Base-by-base conservation (phyloP, 495 filamentous ascomycete species). In the Diplogelasinospora grovesii region DNA sequence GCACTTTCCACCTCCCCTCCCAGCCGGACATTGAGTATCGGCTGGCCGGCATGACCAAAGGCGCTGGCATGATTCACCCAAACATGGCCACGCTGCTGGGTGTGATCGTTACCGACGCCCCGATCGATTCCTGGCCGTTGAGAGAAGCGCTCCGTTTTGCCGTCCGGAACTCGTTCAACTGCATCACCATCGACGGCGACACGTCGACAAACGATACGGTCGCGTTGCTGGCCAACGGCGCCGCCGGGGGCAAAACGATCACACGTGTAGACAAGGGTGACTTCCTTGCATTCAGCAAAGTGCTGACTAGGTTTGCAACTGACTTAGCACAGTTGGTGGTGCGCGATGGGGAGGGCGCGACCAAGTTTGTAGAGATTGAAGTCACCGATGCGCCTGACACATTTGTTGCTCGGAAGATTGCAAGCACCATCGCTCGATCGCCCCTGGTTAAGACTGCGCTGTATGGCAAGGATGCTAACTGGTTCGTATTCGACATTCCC, bases 31-130 rank as follows among this genome's bases (percentile, higher is more conserved):
- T 74, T 27, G 73, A 75, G 56, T 99, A 96, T 68, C 70, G 74
- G 50, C 82, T 99, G 19, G 88, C 85, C 19, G 92, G 92, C 34
- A 95, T 95, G 78, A 95, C 93, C 45, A 99, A 99, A 66, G 92
- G 92, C 31, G 93, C 92, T 10, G 92, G 92, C 52, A 99, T 99
- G 92, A 99, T 99, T 58, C 90, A 96, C 64, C 92, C 92, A 15
- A 96, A 99, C 69, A 95, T 98, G 90, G 92, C 89, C 29, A 99
- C 92, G 0, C 76, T 99, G 26, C 78, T 99, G 21, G 90, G 86
- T 33, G 85, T 97, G 39, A 77, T 97, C 54, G 89, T 86, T 57
- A 99, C 92, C 20, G 92, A 99, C 52, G 93, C 83, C 0, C 83
- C 88, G 10, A 81, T 97, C 54, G 73, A 77, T 6, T 70, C 86